Base-by-base conservation (phyloP, 306 rosid species). In the Pyrus pyrifolia region DNA sequence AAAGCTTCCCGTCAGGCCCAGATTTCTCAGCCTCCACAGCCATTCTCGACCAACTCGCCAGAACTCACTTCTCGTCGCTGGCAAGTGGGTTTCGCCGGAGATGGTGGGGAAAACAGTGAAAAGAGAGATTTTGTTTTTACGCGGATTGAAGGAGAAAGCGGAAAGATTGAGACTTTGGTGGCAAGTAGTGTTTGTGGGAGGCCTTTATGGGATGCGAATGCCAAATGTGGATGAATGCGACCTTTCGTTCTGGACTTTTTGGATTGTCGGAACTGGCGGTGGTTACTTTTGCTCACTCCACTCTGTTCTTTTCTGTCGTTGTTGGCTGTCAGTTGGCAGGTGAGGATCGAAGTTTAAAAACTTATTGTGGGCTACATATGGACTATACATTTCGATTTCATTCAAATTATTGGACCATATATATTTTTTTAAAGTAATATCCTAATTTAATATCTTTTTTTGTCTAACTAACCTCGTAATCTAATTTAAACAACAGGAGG, bases 1-100 rank as follows among this genome's bases (percentile, higher is more conserved):
- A 88, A 71, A 75, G 84, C 78, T 86, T 90, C 74, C 85, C 94
- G 57, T 89, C 91, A 38, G 86, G 82, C 29, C 83, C 91, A 35
- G 85, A 55, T 72, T 81, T 93, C 84, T 85, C 88, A 72, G 83
- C 81, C 22, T 74, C 98, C 70, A 86, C 81, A n/a, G 86, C 91
- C 98, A 90, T 89, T 79, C 22, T 77, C 45, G 8, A 13, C 70
- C 17, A 5, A 14, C 25, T 18, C 18, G 18, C 66, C 70, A 25
- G 71, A 55, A 72, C 66, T 33, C 60, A n/a, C 33, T 74, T 45
- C 62, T 21, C 29, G 30, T 46, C 2, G 17, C 69, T 31, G 51
- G 75, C 67, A 76, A 79, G 53, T 60, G 87, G 79, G 84, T 60
- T 21, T 71, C 45, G 62, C 69, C 63, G 17, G 82, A 75, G 73